Conservation (phyloP, 164 flowering plant species). For the Amborella trichopoda region DNA sequence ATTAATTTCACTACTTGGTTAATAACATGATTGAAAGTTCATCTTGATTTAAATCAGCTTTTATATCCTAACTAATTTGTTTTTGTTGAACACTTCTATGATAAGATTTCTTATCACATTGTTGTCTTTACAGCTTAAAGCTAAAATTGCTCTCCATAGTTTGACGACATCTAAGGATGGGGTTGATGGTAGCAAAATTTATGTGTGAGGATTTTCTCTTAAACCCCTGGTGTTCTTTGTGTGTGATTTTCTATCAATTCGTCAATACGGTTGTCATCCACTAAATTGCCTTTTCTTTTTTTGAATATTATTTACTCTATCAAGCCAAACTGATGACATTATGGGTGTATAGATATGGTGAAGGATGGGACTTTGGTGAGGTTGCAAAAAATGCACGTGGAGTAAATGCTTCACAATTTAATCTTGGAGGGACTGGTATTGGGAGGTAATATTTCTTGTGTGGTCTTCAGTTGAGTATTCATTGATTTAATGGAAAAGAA, state of each 20-base stretch:
- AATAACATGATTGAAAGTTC: too few species aligned
- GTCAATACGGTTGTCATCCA: too few species aligned
- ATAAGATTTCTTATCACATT: not conserved
- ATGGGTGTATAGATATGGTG: slow-evolving; percentile 82
- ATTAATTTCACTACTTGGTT: too few species aligned
- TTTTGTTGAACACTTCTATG: too few species aligned
- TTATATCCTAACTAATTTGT: too few species aligned
- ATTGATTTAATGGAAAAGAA: too few species aligned
- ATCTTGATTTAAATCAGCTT: too few species aligned
- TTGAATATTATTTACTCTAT: too few species aligned
- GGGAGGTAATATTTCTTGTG: slow-evolving; percentile 58
- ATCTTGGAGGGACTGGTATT: slow-evolving; percentile 71
- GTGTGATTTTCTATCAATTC: too few species aligned
- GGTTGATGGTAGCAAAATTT: slow-evolving; percentile 74
- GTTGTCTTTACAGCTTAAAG: slow-evolving; percentile 33
- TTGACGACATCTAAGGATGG: slow-evolving; percentile 45
- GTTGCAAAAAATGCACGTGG: slow-evolving; percentile 91
- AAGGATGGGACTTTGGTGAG: slow-evolving; percentile 99
- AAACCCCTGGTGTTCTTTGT: not conserved
- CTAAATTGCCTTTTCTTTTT: too few species aligned
- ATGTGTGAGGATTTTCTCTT: slow-evolving; percentile 36
- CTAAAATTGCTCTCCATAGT: slow-evolving; percentile 36
- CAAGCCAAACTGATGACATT: too few species aligned
- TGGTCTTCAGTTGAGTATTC: too few species aligned
- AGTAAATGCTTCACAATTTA: slow-evolving; percentile 85